Conservation (phyloP, 768 basidiomycete genomes). For the Podaxis sp. region DNA sequence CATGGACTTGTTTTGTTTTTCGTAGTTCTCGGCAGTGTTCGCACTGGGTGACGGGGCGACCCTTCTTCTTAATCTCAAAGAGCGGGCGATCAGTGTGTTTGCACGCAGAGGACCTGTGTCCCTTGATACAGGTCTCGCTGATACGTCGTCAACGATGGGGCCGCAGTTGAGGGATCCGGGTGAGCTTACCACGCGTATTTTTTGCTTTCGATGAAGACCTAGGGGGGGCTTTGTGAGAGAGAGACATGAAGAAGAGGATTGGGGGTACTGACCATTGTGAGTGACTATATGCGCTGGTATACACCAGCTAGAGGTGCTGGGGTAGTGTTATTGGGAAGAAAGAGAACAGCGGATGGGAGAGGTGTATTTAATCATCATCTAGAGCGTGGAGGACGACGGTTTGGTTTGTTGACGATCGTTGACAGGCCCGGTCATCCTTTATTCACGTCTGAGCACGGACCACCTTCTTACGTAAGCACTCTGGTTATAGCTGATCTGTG, state of each 20-base stretch:
- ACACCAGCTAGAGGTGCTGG: constrained; percentile 38
- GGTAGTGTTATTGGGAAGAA: constrained; percentile 48
- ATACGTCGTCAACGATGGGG: constrained; percentile 15
- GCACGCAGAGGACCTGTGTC: constrained; percentile 88
- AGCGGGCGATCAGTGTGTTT: constrained; percentile 86
- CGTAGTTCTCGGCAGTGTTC: constrained; percentile 82
- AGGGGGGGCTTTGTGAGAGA: constrained; percentile 15
- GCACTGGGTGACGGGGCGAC: constrained; percentile 90
- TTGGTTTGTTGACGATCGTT: constrained; percentile 53
- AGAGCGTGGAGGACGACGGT: constrained; percentile 26
- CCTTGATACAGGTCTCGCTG: constrained; percentile 93
- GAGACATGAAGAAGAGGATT: constrained; percentile 4
- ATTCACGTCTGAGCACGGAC: constrained; percentile 38
- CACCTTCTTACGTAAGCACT: constrained; percentile 23
- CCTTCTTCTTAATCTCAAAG: constrained; percentile 93
- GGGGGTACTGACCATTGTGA: constrained; percentile 42
- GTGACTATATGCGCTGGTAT: constrained; percentile 25
- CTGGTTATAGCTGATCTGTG: constrained; percentile 21
- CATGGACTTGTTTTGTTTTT: constrained; percentile 83
- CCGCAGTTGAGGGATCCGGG: constrained; percentile 10
- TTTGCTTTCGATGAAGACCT: constrained; percentile 67
- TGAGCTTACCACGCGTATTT: constrained; percentile 78
- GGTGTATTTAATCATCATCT: constrained; percentile 49
- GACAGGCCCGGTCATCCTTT: constrained; percentile 45
- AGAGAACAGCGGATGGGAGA: constrained; percentile 27